Evolutionary conservation across 2,329 filamentous ascomycete genomes (phyloP), one percentile per base, ranked within the genome.

Genomic region (Aspergillus pseudotamarii): DNA sequence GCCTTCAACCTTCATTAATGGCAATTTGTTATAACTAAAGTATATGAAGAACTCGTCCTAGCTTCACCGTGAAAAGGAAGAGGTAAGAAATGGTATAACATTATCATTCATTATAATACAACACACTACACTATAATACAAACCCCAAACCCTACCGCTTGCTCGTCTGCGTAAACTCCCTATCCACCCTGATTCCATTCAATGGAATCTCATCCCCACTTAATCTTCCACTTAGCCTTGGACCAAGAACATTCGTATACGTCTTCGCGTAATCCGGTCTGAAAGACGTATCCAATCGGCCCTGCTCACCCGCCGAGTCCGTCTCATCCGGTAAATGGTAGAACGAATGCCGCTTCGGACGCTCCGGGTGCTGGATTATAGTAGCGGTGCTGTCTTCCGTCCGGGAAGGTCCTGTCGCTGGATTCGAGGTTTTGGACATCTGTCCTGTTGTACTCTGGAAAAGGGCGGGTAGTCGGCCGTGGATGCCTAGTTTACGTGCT

Each of bases 151-250:
- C n/a, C 12, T 28, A 54, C n/a, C 51, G n/a, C 38, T 48, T 30
- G 26, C 56, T 58, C 1, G 54, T 45, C 28, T 72, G 65, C 23
- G 60, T 57, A 57, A 68, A 68, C 6, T 69, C 68, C 41, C 60
- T 66, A n/a, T 67, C 64, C 41, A 70, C 66, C 4, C 67, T 62
- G 19, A 70, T 70, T n/a, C 61, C 64, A 58, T 65, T 62, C 63
- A 70, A 48, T 1, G 68, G 67, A 66, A 70, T 62, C 36, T 70
- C 66, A 63, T 70, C 68, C 1, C 16, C 54, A 34, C 62, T 65
- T 46, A 65, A 48, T 28, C 58, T 57, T 26, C 43, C 23, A 32
- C n/a, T 63, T 9, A n/a, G 3, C n/a, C 34, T 32, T 4, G 36
- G 41, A 16, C 57, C 36, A 12, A 51, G 26, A 45, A 71, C 69